These are phyloP conservation scores for Collariella sp. DNA, from an alignment of 495 filamentous ascomycete species.

Conservation along the genomic window DNA sequence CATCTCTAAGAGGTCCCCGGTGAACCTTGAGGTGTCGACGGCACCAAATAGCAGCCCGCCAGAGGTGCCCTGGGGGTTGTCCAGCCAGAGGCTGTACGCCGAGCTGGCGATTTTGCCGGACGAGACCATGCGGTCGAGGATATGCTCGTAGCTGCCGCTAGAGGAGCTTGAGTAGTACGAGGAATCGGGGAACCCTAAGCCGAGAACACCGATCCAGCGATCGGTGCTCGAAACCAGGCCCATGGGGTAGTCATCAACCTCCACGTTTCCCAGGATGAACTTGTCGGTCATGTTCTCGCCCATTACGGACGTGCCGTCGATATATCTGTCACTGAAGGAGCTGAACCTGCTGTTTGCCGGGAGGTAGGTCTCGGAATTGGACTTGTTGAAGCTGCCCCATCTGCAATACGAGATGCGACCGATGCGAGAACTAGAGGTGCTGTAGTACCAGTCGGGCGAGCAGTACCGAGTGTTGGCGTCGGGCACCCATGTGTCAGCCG, in stretches of 20 bases:
- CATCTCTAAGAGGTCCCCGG: slow-evolving; percentile 57
- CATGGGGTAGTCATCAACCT: slow-evolving; percentile 59
- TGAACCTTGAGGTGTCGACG: slow-evolving; percentile 65
- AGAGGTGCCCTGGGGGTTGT: slow-evolving; percentile 51
- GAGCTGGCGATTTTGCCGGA: slow-evolving; percentile 56
- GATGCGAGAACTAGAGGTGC: background rate
- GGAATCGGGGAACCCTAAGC: slow-evolving; percentile 64
- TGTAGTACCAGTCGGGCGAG: slow-evolving; percentile 17
- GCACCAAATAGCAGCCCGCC: slow-evolving; percentile 78
- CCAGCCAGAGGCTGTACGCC: slow-evolving; percentile 77
- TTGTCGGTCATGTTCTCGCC: slow-evolving; percentile 69
- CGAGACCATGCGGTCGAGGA: slow-evolving; percentile 57
- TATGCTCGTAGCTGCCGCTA: slow-evolving; percentile 51
- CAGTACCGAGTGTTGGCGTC: slow-evolving; percentile 47
- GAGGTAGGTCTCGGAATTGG: slow-evolving; percentile 57
- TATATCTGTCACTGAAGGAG: slow-evolving; percentile 63
- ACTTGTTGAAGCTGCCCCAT: slow-evolving; percentile 42
- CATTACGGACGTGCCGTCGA: slow-evolving; percentile 51
- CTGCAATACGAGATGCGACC: background rate
- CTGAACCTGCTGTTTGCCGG: slow-evolving; percentile 39
- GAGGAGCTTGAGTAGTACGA: slow-evolving; percentile 30
- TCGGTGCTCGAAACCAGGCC: slow-evolving; percentile 56
- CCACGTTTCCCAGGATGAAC: slow-evolving; percentile 52
- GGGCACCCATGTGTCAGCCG: slow-evolving; percentile 69
- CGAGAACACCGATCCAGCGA: slow-evolving; percentile 61